Percentiles rank a stretch among this genome's conserved stretches.
phyloP scores from a whole-genome alignment of 73 alveolate genomes.

The Symbiodinium natans region DNA sequence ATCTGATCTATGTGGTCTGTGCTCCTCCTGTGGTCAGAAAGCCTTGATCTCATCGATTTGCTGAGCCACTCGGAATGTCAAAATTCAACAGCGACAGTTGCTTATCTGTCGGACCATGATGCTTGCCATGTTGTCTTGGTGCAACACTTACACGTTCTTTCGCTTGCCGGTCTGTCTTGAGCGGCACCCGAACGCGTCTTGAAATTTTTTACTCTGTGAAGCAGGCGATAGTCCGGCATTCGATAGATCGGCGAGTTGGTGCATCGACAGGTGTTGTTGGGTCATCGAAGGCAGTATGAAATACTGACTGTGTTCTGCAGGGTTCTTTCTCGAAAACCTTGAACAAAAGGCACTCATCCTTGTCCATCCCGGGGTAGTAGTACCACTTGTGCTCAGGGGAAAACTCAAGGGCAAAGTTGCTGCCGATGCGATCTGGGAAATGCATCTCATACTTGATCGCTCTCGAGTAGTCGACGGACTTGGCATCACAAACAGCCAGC shows the following conservation, averaged over 20 bases:
- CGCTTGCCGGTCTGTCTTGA: too few relatives aligned
- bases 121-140: too few relatives aligned
- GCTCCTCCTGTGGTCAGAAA: too few relatives aligned
- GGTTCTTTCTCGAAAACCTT: conserved; percentile 1
- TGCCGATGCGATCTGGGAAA: conserved; percentile 37
- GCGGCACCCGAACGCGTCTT: too few relatives aligned
- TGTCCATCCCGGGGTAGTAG: conserved; percentile 44
- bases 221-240: conserved; percentile 20
- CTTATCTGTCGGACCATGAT: too few relatives aligned
- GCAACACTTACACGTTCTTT: too few relatives aligned
- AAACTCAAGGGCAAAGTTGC: conserved; percentile 34
- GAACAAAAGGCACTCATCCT: conserved; percentile 40
- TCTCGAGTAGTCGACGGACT: neutral
- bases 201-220: too few relatives aligned
- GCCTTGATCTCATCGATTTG: too few relatives aligned
- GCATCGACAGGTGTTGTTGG: conserved; percentile 8
- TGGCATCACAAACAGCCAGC: conserved; percentile 38
- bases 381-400: conserved; percentile 34
- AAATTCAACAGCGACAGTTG: too few relatives aligned
- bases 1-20: too few relatives aligned
- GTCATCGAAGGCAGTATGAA: neutral
- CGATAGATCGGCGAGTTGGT: conserved; percentile 5
- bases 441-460: conserved; percentile 9
- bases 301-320: neutral
- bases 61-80: too few relatives aligned